phyloP scores from a whole-genome alignment of 2,329 filamentous ascomycete genomes.

The Penicillium sp. region DNA sequence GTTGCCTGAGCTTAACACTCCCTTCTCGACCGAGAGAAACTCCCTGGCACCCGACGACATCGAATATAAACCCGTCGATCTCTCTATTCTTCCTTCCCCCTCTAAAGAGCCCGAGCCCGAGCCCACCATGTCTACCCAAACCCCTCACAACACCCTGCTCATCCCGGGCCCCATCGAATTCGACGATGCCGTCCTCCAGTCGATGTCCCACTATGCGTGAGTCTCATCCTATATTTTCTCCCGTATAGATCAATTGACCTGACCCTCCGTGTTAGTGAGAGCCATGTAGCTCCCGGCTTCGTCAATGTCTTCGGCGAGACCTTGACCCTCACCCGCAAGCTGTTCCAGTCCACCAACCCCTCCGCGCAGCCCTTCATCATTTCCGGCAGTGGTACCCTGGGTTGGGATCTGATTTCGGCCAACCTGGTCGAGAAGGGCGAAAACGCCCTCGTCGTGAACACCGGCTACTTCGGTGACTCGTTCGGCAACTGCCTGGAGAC shows the following conservation, averaged over 20 bases:
- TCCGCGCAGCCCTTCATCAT: conserved; percentile 86
- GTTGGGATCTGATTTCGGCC: conserved; percentile 93
- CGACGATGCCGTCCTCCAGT: conserved; percentile 90
- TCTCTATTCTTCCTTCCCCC: conserved; percentile 25
- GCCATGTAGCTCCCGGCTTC: conserved; percentile 84
- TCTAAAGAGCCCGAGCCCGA: conserved; percentile 22
- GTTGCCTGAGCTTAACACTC: conserved; percentile 58
- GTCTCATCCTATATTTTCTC: conserved; percentile 2
- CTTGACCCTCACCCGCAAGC: conserved; percentile 78
- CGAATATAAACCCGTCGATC: conserved; percentile 46
- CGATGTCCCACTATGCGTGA: conserved; percentile 81
- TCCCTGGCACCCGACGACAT: conserved; percentile 51
- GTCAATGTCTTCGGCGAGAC: conserved; percentile 88
- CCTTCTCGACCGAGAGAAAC: conserved; percentile 57
- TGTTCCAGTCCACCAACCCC: conserved; percentile 85
- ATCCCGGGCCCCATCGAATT: conserved; percentile 98
- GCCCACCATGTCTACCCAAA: conserved; percentile 54
- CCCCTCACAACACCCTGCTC: conserved; percentile 68
- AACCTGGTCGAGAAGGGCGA: conserved; percentile 89
- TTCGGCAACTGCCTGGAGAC: conserved; percentile 89
- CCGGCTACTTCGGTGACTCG: conserved; percentile 93
- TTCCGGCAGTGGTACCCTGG: conserved; percentile 88
- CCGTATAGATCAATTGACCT: conserved; percentile 1
- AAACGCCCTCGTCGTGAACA: conserved; percentile 86
- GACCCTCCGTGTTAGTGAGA: conserved; percentile 61